phyloP scores from a whole-genome alignment of 305 asterid genomes.

The Solanum aculeatissimum region DNA sequence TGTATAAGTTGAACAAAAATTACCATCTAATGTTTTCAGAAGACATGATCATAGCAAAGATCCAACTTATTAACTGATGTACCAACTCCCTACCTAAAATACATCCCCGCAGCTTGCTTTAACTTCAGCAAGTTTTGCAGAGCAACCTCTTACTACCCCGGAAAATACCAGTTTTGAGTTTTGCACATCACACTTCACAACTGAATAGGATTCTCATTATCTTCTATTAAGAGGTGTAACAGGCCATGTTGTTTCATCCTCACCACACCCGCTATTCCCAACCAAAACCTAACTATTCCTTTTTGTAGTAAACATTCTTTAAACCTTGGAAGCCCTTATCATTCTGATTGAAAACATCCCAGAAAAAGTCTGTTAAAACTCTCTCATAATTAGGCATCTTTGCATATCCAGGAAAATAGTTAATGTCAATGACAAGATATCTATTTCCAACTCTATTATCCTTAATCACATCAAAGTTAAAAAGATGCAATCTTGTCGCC shows the following conservation, averaged over 20 bases:
- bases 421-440: slow-evolving; percentile 63
- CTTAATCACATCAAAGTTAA: slow-evolving; percentile 75
- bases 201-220: slow-evolving; percentile 28
- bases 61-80: slow-evolving; percentile 32
- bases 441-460: slow-evolving; percentile 45
- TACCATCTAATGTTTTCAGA: slow-evolving; percentile 2
- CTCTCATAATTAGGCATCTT: slow-evolving; percentile 71
- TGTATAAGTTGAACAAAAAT: slow-evolving; percentile 33
- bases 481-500: slow-evolving; percentile 41
- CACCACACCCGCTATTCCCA: slow-evolving; percentile 29
- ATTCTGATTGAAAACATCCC: slow-evolving; percentile 23
- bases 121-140: not conserved
- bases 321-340: not conserved
- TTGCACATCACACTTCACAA: slow-evolving; percentile 4
- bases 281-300: slow-evolving; percentile 21
- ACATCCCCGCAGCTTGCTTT: not conserved
- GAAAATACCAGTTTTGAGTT: not conserved
- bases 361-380: slow-evolving; percentile 53
- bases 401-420: slow-evolving; percentile 76
- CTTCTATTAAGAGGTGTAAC: slow-evolving; percentile 30
- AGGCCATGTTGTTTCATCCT: slow-evolving; percentile 23
- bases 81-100: slow-evolving; percentile 17
- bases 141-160: not conserved
- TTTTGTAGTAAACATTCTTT: slow-evolving; percentile 8
- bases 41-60: slow-evolving; percentile 11